phyloP scores from a whole-genome alignment of 106 monocot genomes.

The Vanilla planifolia region DNA sequence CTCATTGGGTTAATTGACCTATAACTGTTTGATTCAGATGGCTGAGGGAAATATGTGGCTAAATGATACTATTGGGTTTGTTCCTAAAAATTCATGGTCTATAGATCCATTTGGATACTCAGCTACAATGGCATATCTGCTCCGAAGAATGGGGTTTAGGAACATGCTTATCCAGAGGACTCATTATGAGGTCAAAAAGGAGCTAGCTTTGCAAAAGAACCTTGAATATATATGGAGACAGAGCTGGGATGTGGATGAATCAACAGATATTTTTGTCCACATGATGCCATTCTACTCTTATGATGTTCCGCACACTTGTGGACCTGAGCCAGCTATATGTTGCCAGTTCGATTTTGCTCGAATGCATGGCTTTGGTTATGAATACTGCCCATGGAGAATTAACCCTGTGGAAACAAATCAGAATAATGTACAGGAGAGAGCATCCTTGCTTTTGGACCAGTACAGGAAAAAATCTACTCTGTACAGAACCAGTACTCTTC shows the following conservation, averaged over 20 bases:
- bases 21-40: constrained; percentile 44
- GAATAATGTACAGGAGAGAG: constrained; percentile 83
- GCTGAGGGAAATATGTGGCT: constrained; percentile 95
- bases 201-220: constrained; percentile 67
- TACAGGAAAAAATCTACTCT: constrained; percentile 91
- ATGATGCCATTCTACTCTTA: constrained; percentile 99
- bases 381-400: constrained; percentile 77
- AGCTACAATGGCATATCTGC: constrained; percentile 87
- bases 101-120: constrained; percentile 99
- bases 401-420: constrained; percentile 80
- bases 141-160: constrained; percentile 86
- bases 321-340: constrained; percentile 92
- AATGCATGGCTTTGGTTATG: constrained; percentile 75
- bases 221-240: constrained; percentile 96
- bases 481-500: constrained; percentile 91
- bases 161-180: constrained; percentile 99
- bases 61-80: constrained; percentile 81
- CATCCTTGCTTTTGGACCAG: constrained; percentile 71
- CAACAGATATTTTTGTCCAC: constrained; percentile 98
- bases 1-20: not conserved
- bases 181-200: constrained; percentile 96
- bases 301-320: constrained; percentile 98
- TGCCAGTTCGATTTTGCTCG: constrained; percentile 99
- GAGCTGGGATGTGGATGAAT: constrained; percentile 81
- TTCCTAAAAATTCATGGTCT: constrained; percentile 92